Base-by-base conservation (phyloP, 1,284 basidiomycete species). In the Golubevia sp. region DNA sequence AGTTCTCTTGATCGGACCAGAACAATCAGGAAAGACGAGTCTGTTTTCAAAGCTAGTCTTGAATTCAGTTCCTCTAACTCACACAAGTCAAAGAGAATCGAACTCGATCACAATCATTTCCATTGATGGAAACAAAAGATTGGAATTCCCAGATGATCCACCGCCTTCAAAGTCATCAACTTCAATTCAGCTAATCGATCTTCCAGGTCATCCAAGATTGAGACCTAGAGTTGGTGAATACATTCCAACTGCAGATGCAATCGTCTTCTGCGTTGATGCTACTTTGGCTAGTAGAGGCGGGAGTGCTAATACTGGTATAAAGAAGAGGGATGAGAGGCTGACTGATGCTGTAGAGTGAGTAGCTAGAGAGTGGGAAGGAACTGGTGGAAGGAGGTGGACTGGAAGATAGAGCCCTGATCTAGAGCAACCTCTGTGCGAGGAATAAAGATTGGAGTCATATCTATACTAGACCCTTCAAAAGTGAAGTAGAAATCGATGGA, bases 231-330 rank as follows among this genome's bases (percentile, higher is more conserved):
- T 69, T 2, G 67, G 68, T 25, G 73, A 75, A 24, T 62, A 70
- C 15, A 55, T 78, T 25, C 34, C 49, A 38, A 62, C 67, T 24
- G 77, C 71, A 2, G 79, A 82, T 21, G 73, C 65, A 6, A 27
- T 82, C 18, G 74, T 82, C 15, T 71, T 79, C 66, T 82, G 79
- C 62, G 53, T 80, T n/a, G 79, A 82, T 49, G 70, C 79, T 13
- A 66, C 69, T 38, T 69, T 63, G 51, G 76, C 77, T 8, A 75
- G 75, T 52, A 74, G 77, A 26, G 63, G 62, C 13, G 65, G 62
- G 1, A 56, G 56, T 49, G 58, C 59, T 13, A 44, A 50, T n/a
- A 26, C 56, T 6, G 49, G 56, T 7, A 50, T 57, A 51, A 61
- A 54, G 56, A 50, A 49, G 20, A 59, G 64, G 27, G 56, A 63